phyloP scores from a whole-genome alignment of 352 stramenopile genomes.

The Peronosclerospora sorghi region DNA sequence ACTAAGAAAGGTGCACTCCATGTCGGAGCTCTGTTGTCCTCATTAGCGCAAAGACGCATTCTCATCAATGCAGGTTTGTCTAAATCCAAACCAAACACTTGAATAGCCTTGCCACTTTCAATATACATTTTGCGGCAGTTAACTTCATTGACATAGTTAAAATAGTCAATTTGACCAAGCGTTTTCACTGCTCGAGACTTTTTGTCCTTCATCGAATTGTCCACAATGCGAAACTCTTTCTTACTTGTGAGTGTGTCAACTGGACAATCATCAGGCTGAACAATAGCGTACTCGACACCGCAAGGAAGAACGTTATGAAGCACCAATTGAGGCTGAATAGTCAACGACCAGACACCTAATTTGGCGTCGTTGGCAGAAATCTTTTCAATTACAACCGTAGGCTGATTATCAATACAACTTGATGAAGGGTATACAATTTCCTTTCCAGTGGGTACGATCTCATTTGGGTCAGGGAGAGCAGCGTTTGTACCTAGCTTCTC shows the following conservation, averaged over 20 bases:
- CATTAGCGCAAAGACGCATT: slow-evolving; percentile 54
- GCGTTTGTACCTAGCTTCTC: slow-evolving; percentile 65
- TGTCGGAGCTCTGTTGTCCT: slow-evolving; percentile 26
- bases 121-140: slow-evolving; percentile 65
- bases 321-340: slow-evolving; percentile 72
- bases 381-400: slow-evolving; percentile 65
- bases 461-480: slow-evolving; percentile 32
- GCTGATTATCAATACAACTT: slow-evolving; percentile 73
- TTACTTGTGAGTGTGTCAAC: slow-evolving; percentile 42
- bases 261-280: slow-evolving; percentile 66
- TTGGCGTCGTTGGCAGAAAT: slow-evolving; percentile 47
- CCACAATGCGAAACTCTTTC: slow-evolving; percentile 36
- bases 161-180: slow-evolving; percentile 52
- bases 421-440: slow-evolving; percentile 61
- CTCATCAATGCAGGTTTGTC: slow-evolving; percentile 59
- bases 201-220: slow-evolving; percentile 28
- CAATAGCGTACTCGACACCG: slow-evolving; percentile 74
- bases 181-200: slow-evolving; percentile 33
- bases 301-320: slow-evolving; percentile 78
- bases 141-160: slow-evolving; percentile 63
- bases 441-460: slow-evolving; percentile 37
- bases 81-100: slow-evolving; percentile 75
- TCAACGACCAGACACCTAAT: slow-evolving; percentile 61
- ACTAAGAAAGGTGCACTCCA: slow-evolving; percentile 66
- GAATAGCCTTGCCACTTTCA: slow-evolving; percentile 68